Percentiles rank a stretch among this genome's conserved stretches.
These are phyloP conservation scores for Komagataella ulmi DNA, from an alignment of 805 yeast species.

Conservation along the genomic window DNA sequence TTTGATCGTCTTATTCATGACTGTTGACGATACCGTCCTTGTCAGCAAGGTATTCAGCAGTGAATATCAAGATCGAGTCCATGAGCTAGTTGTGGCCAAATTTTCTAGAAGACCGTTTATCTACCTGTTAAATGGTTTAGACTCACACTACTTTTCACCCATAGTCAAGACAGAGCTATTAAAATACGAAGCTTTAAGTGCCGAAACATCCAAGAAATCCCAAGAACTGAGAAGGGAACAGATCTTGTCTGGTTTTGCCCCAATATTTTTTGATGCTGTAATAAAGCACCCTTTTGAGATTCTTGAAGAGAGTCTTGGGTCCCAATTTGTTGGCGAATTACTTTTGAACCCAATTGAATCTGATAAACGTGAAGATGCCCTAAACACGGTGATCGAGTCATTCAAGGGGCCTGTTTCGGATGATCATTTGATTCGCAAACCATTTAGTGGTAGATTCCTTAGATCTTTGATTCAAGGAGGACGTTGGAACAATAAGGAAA, in stretches of 20 bases:
- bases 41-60: constrained; percentile 57
- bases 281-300: constrained; percentile 35
- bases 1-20: constrained; percentile 62
- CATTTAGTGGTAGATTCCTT: constrained; percentile 62
- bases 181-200: constrained; percentile 46
- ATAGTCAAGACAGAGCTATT: constrained; percentile 41
- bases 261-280: constrained; percentile 46
- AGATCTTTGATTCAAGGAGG: constrained; percentile 77
- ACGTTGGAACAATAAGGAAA: constrained; percentile 61
- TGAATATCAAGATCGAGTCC: constrained; percentile 39
- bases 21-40: constrained; percentile 89
- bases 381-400: constrained; percentile 42
- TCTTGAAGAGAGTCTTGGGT: constrained; percentile 60
- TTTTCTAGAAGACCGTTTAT: constrained; percentile 82
- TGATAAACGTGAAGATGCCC: constrained; percentile 30
- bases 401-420: constrained; percentile 55
- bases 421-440: constrained; percentile 53
- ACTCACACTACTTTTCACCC: constrained; percentile 75
- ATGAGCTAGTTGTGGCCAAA: constrained; percentile 50
- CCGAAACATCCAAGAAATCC: constrained; percentile 75
- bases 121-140: constrained; percentile 65
- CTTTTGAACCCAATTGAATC: constrained; percentile 38
- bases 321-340: constrained; percentile 73
- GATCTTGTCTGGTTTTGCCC: constrained; percentile 49
- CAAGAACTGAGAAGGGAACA: constrained; percentile 64